Percentiles rank a stretch among this genome's conserved stretches.
Conservation (phyloP, 768 basidiomycete species). For the Macrolepiota fuliginosa region DNA sequence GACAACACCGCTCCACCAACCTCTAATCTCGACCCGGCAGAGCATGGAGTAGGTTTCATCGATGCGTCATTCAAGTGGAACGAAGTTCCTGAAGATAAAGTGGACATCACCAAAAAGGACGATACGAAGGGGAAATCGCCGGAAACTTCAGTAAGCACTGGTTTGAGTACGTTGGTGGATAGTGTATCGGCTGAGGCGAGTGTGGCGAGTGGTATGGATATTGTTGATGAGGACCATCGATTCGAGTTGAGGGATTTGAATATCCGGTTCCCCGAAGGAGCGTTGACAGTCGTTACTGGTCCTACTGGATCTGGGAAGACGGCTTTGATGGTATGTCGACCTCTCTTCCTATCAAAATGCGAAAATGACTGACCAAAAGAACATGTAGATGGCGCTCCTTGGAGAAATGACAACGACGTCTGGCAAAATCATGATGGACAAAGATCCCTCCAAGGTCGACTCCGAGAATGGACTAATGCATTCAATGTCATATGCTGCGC, state of each 20-base stretch:
- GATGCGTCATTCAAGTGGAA: conserved; percentile 65
- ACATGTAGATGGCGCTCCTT: conserved; percentile 58
- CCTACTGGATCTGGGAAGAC: conserved; percentile 86
- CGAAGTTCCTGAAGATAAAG: conserved; percentile 35
- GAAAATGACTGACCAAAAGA: not conserved
- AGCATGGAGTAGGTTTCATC: conserved; percentile 52
- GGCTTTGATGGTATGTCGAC: conserved; percentile 60
- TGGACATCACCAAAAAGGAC: conserved; percentile 16
- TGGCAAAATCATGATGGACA: conserved; percentile 60
- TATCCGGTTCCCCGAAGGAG: conserved; percentile 68
- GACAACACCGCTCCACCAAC: conserved; percentile 22
- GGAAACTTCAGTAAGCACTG: conserved; percentile 1
- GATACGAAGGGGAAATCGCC: conserved; percentile 9
- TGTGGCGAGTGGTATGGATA: conserved; percentile 9
- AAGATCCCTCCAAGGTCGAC: conserved; percentile 60
- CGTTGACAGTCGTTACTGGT: conserved; percentile 70
- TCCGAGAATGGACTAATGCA: conserved; percentile 58
- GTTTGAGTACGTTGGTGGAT: not conserved
- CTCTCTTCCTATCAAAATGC: not conserved
- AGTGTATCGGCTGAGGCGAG: no score
- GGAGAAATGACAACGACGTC: conserved; percentile 64
- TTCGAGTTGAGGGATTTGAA: conserved; percentile 71
- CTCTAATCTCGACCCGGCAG: conserved; percentile 21
- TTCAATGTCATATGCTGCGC: conserved; percentile 69
- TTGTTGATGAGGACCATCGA: conserved; percentile 37